phyloP scores from a whole-genome alignment of 2,329 filamentous ascomycete species.

The Paracoccidioides brasiliensis region DNA sequence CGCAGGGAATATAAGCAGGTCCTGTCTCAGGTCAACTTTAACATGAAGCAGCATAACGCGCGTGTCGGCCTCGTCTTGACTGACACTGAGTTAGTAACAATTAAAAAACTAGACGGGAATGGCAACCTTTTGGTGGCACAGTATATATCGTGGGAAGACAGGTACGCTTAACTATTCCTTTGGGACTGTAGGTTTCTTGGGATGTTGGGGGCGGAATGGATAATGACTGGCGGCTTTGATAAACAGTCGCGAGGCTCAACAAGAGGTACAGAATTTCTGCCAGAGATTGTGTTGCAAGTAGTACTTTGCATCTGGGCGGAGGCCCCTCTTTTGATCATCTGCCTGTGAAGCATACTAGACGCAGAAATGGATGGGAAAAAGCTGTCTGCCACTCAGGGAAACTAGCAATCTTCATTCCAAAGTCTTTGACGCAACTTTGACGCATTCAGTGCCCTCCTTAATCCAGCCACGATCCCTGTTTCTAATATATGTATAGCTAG shows the following conservation, averaged over 20 bases:
- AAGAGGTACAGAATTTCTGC: background rate
- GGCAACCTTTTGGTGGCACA: background rate
- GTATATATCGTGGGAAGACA: background rate
- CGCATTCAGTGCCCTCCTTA: conserved; percentile 12
- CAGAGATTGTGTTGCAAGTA: conserved; percentile 3
- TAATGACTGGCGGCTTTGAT: conserved; percentile 1
- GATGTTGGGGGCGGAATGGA: background rate
- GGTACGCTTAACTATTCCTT: background rate
- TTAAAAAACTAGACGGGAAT: background rate
- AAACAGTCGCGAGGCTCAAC: background rate
- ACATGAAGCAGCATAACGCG: conserved; percentile 10
- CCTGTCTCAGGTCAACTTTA: conserved; percentile 11
- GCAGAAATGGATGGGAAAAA: conserved; percentile 2
- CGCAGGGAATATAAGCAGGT: conserved; percentile 8
- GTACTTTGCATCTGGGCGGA: conserved; percentile 10
- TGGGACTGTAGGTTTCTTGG: background rate
- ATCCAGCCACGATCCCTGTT: conserved; percentile 6
- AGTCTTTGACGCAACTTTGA: conserved; percentile 6
- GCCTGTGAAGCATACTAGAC: conserved; percentile 6
- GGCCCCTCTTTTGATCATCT: conserved; percentile 8
- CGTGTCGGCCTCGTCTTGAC: conserved; percentile 10
- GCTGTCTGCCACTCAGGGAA: no score
- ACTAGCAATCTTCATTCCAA: conserved; percentile 4
- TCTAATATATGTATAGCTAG: background rate
- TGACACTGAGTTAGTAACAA: conserved; percentile 8